Percentiles rank a stretch among this genome's conserved stretches.
Conservation (phyloP, 148 eudicot species). For the Rhododendron henanense region DNA sequence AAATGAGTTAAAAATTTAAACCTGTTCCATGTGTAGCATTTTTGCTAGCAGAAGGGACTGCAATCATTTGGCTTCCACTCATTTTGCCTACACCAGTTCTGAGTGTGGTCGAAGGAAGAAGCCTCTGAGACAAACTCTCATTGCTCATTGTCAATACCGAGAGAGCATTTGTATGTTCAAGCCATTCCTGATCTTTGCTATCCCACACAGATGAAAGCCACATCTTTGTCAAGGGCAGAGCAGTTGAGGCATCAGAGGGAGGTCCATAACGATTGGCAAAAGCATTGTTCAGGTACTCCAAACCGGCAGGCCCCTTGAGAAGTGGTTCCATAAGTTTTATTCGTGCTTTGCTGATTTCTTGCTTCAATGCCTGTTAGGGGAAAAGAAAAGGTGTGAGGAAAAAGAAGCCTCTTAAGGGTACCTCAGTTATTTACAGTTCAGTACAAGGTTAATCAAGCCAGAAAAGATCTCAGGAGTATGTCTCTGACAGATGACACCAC, state of each 20-base stretch:
- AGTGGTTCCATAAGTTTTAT: slow-evolving; percentile 74
- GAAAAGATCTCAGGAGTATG: not conserved
- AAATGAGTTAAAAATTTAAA: not conserved
- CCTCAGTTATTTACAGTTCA: not conserved
- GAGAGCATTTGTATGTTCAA: slow-evolving; percentile 47
- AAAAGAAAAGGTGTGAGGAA: not conserved
- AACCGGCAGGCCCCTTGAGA: slow-evolving; percentile 77
- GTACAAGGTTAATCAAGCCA: not conserved
- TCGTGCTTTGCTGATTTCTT: slow-evolving; percentile 83
- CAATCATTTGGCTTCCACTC: slow-evolving; percentile 17
- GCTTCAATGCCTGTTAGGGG: slow-evolving; percentile 53
- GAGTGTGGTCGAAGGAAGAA: slow-evolving; percentile 56
- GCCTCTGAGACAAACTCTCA: slow-evolving; percentile 30
- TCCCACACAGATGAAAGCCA: slow-evolving; percentile 57
- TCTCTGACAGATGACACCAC: not conserved
- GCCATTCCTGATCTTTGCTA: slow-evolving; percentile 67
- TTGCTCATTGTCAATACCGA: slow-evolving; percentile 29
- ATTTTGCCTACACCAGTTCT: slow-evolving; percentile 64
- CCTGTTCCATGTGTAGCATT: slow-evolving; percentile 22
- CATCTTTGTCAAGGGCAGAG: slow-evolving; percentile 61
- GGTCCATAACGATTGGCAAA: slow-evolving; percentile 59
- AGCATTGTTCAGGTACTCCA: slow-evolving; percentile 62
- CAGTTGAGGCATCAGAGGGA: slow-evolving; percentile 46
- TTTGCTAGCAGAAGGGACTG: slow-evolving; percentile 15
- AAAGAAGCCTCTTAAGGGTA: not conserved